Evolutionary conservation across 495 filamentous ascomycete genomes (phyloP).

Genomic region (Polyplosphaeria fusca): DNA sequence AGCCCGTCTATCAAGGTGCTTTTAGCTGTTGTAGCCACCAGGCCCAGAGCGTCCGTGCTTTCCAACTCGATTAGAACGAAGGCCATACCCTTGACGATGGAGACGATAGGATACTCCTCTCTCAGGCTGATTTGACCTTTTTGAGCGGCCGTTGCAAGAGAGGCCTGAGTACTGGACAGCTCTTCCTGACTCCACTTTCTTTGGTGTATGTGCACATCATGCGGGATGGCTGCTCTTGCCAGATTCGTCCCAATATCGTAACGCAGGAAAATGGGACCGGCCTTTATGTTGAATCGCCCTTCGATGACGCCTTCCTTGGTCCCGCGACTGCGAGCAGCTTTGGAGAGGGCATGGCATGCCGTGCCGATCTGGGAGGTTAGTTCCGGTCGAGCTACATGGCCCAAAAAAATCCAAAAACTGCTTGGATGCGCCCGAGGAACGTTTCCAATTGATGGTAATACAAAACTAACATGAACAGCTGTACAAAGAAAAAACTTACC

Average conservation of each 20-base stretch:
- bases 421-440: too few species aligned
- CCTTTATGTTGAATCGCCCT: slow-evolving; percentile 51
- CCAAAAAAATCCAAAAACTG: too few species aligned
- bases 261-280: slow-evolving; percentile 56
- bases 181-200: slow-evolving; percentile 35
- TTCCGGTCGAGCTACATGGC: too few species aligned
- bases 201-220: slow-evolving; percentile 63
- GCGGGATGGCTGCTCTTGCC: slow-evolving; percentile 59
- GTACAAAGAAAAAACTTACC: too few species aligned
- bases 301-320: slow-evolving; percentile 3
- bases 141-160: slow-evolving; percentile 26
- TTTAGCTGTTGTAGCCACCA: slow-evolving; percentile 33
- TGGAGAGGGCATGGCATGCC: slow-evolving; percentile 38
- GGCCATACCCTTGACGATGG: slow-evolving; percentile 68
- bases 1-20: slow-evolving; percentile 17
- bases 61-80: slow-evolving; percentile 57
- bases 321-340: not conserved
- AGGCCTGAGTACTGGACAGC: slow-evolving; percentile 37
- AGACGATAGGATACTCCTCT: slow-evolving; percentile 51
- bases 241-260: slow-evolving; percentile 40
- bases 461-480: not conserved
- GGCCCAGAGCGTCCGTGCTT: slow-evolving; percentile 45
- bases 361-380: too few species aligned
- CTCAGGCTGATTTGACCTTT: slow-evolving; percentile 37
- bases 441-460: too few species aligned